Base-by-base conservation (phyloP, 495 filamentous ascomycete genomes). In the Neurospora discreta region DNA sequence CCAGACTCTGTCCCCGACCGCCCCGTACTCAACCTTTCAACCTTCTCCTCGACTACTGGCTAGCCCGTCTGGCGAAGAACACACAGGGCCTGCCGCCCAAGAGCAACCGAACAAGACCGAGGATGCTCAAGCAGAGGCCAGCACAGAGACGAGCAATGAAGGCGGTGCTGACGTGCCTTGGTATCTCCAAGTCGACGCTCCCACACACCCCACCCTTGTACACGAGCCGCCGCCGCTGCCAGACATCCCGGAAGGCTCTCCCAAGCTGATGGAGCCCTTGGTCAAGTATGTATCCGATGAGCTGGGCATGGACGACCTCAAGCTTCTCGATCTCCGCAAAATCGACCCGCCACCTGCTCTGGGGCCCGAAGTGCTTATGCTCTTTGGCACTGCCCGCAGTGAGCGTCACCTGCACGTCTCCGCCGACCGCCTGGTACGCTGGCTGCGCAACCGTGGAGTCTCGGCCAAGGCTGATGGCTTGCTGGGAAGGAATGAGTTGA, bases 371-470 rank as follows among this genome's bases (percentile, higher is more conserved):
- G 86, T 97, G 43, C 85, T 99, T 39, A 98, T 98, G 95, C 79
- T 98, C 43, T 84, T 98, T 73, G 94, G 93, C n/a, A 96, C 93
- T 20, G 93, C 95, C 26, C 90, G 96, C 68, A 95, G 92, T 73
- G 92, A 97, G 75, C 94, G 93, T 71, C 96, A 99, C 83, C 82
- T 98, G 36, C 94, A 97, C 75, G 92, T 96, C 26, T 95, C 94
- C 3, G 93, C 95, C 5, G 94, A 97, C 77, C 89, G 93, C 38
- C 85, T 96, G 26, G 93, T 94, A 73, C 87, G 95, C 71, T 98
- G 92, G 92, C 81, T 98, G 52, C 86, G 96, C 70, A 89, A 85
- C 46, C 89, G 91, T 78, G 89, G 89, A 69, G 81, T 98, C 13
- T 74, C 82, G 4, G 92, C 95, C 5, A 85, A 89, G 73, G 93